These are phyloP conservation scores for Chlamydomonas sp. DNA, from an alignment of 139 green algal species.

Conservation along the genomic window DNA sequence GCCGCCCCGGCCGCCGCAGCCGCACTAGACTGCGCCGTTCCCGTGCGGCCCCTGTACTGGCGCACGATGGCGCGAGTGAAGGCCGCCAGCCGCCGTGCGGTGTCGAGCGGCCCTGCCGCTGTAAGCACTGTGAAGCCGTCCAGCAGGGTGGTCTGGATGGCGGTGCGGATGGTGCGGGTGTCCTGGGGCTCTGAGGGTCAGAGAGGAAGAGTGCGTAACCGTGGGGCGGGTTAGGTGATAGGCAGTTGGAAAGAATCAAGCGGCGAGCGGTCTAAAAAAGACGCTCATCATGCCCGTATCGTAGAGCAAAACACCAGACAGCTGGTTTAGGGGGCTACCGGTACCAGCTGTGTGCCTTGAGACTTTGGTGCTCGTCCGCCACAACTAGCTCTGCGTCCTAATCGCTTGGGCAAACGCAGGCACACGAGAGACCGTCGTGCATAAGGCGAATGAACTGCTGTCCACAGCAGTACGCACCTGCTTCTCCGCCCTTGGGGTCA, in stretches of 20 bases:
- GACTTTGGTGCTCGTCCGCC: no score
- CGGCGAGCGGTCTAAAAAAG: no score
- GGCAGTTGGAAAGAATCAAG: no score
- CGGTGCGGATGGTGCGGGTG: slow-evolving; percentile 24
- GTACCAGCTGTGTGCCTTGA: no score
- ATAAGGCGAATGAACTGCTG: no score
- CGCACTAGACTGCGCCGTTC: not conserved
- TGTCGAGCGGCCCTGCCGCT: slow-evolving; percentile 1
- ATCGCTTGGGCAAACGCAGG: no score
- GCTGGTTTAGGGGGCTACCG: no score
- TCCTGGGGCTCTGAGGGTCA: slow-evolving; percentile 6
- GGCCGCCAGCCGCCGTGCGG: slow-evolving; percentile 25
- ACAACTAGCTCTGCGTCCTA: no score
- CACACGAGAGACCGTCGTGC: no score
- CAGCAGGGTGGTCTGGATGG: slow-evolving; percentile 15
- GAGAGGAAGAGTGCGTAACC: not conserved
- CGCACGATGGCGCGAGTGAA: slow-evolving; percentile 35
- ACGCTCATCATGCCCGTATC: no score
- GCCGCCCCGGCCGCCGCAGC: not conserved
- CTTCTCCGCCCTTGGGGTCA: not conserved
- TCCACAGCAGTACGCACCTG: not conserved
- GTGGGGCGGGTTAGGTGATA: not conserved
- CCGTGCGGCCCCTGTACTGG: slow-evolving; percentile 3
- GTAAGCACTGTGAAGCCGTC: slow-evolving; percentile 45
- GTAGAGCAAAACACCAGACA: no score